Evolutionary conservation across 306 rosid genomes (phyloP).

Genomic region (Ceratonia siliqua): DNA sequence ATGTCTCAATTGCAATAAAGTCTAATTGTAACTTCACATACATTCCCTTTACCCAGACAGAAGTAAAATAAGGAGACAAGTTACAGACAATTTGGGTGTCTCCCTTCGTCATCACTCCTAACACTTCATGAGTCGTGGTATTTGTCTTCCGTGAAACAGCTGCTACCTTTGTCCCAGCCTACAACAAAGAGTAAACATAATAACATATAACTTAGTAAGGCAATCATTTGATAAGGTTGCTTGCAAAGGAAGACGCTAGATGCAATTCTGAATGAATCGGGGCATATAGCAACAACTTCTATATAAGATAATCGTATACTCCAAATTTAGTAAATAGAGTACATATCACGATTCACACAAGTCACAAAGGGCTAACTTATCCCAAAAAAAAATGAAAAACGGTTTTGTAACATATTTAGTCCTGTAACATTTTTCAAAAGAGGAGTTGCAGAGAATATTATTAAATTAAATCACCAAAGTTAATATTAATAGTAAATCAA

Average conservation of each 20-base stretch:
- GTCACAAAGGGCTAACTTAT: background rate
- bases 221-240: background rate
- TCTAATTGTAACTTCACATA: background rate
- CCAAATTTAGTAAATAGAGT: background rate
- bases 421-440: background rate
- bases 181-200: slow-evolving; percentile 25
- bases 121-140: slow-evolving; percentile 95
- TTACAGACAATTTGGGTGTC: slow-evolving; percentile 84
- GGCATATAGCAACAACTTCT: background rate
- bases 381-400: background rate
- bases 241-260: background rate
- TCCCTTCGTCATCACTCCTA: slow-evolving; percentile 85
- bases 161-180: slow-evolving; percentile 98
- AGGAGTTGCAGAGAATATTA: background rate
- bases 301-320: background rate
- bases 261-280: slow-evolving; percentile 15
- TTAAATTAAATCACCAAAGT: background rate
- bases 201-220: background rate
- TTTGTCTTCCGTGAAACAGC: slow-evolving; percentile 96
- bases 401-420: background rate
- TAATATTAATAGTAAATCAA: background rate
- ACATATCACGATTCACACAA: background rate
- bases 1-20: background rate
- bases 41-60: background rate
- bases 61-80: slow-evolving; percentile 18